These are phyloP conservation scores for Aspergillus coremiiformis DNA, from an alignment of 495 filamentous ascomycete genomes.

Conservation along the genomic window DNA sequence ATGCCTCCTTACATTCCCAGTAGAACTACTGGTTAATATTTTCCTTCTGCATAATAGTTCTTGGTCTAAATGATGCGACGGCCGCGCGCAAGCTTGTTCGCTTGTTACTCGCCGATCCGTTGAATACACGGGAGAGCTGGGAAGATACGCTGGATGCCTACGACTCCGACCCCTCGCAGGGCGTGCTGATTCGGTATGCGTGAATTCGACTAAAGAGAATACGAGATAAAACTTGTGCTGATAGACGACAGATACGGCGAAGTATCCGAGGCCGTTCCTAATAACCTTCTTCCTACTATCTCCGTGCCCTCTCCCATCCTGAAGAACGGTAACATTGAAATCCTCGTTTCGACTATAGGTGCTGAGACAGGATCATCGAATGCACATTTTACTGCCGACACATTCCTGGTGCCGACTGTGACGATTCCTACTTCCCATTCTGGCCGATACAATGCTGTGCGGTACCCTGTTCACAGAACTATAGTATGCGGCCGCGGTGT, in stretches of 20 bases:
- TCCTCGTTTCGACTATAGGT: constrained; percentile 59
- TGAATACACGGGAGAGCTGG: constrained; percentile 58
- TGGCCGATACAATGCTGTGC: constrained; percentile 54
- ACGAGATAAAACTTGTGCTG: not conserved
- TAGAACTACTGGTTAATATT: not conserved
- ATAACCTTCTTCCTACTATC: constrained; percentile 47
- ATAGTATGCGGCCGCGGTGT: constrained; percentile 66
- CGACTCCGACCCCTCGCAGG: constrained; percentile 37
- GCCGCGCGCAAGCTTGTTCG: constrained; percentile 56
- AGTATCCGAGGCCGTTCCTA: constrained; percentile 33
- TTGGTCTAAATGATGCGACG: constrained; percentile 42
- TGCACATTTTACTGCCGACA: constrained; percentile 45
- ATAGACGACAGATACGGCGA: constrained; percentile 46
- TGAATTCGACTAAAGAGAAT: not conserved
- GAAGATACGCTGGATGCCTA: constrained; percentile 55
- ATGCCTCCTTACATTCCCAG: not conserved
- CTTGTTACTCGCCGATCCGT: constrained; percentile 69
- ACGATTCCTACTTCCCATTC: constrained; percentile 55
- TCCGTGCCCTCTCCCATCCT: constrained; percentile 62
- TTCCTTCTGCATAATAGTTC: constrained; percentile 43
- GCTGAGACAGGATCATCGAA: constrained; percentile 31
- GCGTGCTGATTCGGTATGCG: constrained; percentile 51
- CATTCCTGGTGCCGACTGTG: constrained; percentile 64
- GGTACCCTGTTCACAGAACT: constrained; percentile 79
- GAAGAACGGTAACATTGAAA: constrained; percentile 62